Evolutionary conservation across 1,139 yeast species (phyloP), one percentile per base, ranked within the genome.

Genomic region (Taphrina deformans): DNA sequence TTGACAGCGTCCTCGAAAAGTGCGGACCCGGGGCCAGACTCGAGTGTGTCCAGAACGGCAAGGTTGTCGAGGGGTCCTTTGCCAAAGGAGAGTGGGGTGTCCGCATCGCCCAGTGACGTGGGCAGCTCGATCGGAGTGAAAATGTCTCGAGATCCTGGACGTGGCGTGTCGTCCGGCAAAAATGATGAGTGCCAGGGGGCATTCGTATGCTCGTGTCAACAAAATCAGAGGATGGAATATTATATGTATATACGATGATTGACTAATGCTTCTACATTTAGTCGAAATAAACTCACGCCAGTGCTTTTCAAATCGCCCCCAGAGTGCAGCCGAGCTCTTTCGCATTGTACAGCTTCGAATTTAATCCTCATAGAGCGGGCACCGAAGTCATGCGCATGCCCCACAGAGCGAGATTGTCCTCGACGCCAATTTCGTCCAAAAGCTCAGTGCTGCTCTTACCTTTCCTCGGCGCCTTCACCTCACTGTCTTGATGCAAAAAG

Each of bases 41-140:
- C 12, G 63, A 59, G 55, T 59, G 63, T 26, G 63, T 59, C 7
- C 63, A 59, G 31, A 38, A 51, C 26, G 56, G 56, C 41, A 59
- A 59, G 21, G 56, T 48, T 18, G 63, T 59, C 46, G 56, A 59
- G 26, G 56, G 51, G 2, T 48, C 56, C 21, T 59, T 59, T 29
- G 63, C 63, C 21, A 59, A 59, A 26, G 63, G 63, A 7, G 48
- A 40, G 21, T 59, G 55, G 38, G 63, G 63, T 9, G 46, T 59
- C n/a, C 35, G 63, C 3, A 26, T 40, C 23, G 63, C 46, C 12
- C 48, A 59, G 21, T 59, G 5, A 31, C 14, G 35, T n/a, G n/a
- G n/a, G n/a, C n/a, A n/a, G n/a, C n/a, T n/a, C n/a, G n/a, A n/a
- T n/a, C n/a, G n/a, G n/a, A n/a, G n/a, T n/a, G n/a, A n/a, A n/a